Evolutionary conservation across 495 filamentous ascomycete species (phyloP).

Genomic region (Collariella sp.): DNA sequence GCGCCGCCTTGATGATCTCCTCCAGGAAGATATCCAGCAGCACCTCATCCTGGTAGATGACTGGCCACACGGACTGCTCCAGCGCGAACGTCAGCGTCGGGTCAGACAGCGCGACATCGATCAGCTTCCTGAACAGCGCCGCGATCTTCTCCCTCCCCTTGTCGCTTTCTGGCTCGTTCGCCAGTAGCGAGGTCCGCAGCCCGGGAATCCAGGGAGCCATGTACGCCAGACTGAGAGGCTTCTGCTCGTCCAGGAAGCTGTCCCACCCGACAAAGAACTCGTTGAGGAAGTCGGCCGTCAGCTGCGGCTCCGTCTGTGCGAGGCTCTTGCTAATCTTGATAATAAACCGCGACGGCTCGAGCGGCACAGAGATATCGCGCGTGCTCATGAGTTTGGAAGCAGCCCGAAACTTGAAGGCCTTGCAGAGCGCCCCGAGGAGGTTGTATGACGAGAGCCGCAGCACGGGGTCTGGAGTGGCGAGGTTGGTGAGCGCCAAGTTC

Average conservation of each 20-base stretch:
- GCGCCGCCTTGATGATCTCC: constrained; percentile 51
- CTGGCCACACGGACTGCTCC: constrained; percentile 53
- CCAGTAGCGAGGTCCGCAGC: constrained; percentile 46
- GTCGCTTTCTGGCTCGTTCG: constrained; percentile 49
- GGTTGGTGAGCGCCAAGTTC: constrained; percentile 56
- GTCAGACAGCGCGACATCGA: constrained; percentile 51
- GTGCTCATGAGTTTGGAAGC: constrained; percentile 50
- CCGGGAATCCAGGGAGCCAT: constrained; percentile 59
- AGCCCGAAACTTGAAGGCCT: constrained; percentile 54
- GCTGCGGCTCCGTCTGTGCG: constrained; percentile 51
- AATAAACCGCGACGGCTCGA: constrained; percentile 54
- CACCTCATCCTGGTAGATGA: constrained; percentile 52
- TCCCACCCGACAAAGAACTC: constrained; percentile 65
- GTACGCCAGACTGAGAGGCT: constrained; percentile 54
- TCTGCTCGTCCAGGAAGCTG: constrained; percentile 52
- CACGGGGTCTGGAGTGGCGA: constrained; percentile 47
- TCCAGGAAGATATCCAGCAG: constrained; percentile 56
- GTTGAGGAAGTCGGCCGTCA: constrained; percentile 58
- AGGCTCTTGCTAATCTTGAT: constrained; percentile 53
- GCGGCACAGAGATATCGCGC: constrained; percentile 50
- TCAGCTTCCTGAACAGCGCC: constrained; percentile 52
- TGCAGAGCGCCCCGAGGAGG: constrained; percentile 52
- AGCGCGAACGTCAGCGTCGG: constrained; percentile 47
- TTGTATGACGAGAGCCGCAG: constrained; percentile 56
- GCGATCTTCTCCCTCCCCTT: constrained; percentile 54